A percentile compares a stretch with the other conserved stretches of the same genome.
Conservation (phyloP, 768 basidiomycete species). For the Agrocybe praecox region DNA sequence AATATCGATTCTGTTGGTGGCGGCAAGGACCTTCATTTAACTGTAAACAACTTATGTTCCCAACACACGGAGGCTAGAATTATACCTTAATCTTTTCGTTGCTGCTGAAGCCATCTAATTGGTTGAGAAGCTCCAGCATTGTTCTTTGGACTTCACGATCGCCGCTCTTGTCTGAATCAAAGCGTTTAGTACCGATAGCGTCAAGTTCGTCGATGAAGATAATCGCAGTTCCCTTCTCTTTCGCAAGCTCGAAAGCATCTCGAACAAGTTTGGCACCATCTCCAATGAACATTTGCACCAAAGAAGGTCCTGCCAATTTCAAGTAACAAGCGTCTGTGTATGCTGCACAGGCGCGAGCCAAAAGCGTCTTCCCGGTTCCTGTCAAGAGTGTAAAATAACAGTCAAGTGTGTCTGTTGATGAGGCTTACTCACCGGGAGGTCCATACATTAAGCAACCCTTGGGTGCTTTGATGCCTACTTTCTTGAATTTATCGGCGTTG, state of each 20-base stretch:
- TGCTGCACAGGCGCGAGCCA: constrained; percentile 97
- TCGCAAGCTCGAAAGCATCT: constrained; percentile 96
- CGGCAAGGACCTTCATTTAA: constrained; percentile 84
- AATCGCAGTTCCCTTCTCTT: constrained; percentile 98
- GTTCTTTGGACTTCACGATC: constrained; percentile 99
- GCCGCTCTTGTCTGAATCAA: constrained; percentile 98
- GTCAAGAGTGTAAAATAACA: not conserved
- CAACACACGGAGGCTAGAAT: constrained; percentile 4
- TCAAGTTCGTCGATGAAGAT: constrained; percentile 99
- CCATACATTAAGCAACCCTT: constrained; percentile 99
- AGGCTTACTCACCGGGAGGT: constrained; percentile 72
- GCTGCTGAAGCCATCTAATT: constrained; percentile 96
- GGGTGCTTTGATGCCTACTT: constrained; percentile 94
- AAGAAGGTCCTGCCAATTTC: constrained; percentile 95
- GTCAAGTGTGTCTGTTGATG: constrained; percentile 2
- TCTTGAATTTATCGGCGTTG: constrained; percentile 98
- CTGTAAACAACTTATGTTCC: constrained; percentile 6
- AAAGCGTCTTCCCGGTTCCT: constrained; percentile 95
- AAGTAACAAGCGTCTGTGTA: constrained; percentile 98
- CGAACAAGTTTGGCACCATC: constrained; percentile 99
- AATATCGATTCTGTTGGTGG: constrained; percentile 98
- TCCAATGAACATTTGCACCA: constrained; percentile 99
- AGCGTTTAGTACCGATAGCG: constrained; percentile 98
- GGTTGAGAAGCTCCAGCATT: constrained; percentile 99
- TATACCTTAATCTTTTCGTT: constrained; percentile 95